Conservation (phyloP, 805 yeast genomes). For the Blastobotrys americana region DNA sequence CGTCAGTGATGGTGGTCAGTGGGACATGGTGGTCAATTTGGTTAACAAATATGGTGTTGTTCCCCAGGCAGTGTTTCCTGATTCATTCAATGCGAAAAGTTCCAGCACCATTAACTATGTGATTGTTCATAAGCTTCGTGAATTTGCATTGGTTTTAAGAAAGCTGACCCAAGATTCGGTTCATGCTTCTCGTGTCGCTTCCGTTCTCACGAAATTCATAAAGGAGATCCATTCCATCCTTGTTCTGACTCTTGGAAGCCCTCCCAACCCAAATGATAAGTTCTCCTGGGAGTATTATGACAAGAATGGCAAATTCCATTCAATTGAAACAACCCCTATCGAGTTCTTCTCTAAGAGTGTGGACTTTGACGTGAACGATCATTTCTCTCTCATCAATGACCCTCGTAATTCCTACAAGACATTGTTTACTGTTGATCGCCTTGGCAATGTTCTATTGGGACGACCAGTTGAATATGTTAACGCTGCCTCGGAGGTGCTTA, state of each 20-base stretch:
- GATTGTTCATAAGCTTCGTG: conserved; percentile 65
- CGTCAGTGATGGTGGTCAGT: conserved; percentile 80
- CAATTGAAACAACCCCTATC: conserved; percentile 44
- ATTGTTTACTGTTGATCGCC: conserved; percentile 63
- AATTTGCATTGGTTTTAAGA: conserved; percentile 67
- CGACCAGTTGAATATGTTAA: conserved; percentile 58
- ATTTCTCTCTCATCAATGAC: conserved; percentile 69
- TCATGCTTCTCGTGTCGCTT: conserved; percentile 24
- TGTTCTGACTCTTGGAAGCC: conserved; percentile 66
- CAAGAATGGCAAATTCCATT: conserved; percentile 39
- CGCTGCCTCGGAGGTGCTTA: conserved; percentile 51
- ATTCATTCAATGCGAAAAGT: conserved; percentile 50
- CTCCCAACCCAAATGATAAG: conserved; percentile 63
- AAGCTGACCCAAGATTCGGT: conserved; percentile 38
- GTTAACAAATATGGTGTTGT: conserved; percentile 76
- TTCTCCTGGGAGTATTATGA: conserved; percentile 71
- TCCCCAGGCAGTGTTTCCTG: conserved; percentile 69
- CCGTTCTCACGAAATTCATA: conserved; percentile 43
- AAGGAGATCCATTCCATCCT: conserved; percentile 58
- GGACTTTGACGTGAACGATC: conserved; percentile 43
- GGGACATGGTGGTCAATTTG: conserved; percentile 74
- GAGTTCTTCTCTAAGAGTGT: conserved; percentile 48
- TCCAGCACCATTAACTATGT: conserved; percentile 51
- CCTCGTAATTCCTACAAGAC: conserved; percentile 67
- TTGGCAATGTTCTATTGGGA: conserved; percentile 70